A percentile compares a stretch with the other conserved stretches of the same genome.
These are phyloP conservation scores for Euphorbia lathyris DNA, from an alignment of 345 rosid species.

Conservation along the genomic window DNA sequence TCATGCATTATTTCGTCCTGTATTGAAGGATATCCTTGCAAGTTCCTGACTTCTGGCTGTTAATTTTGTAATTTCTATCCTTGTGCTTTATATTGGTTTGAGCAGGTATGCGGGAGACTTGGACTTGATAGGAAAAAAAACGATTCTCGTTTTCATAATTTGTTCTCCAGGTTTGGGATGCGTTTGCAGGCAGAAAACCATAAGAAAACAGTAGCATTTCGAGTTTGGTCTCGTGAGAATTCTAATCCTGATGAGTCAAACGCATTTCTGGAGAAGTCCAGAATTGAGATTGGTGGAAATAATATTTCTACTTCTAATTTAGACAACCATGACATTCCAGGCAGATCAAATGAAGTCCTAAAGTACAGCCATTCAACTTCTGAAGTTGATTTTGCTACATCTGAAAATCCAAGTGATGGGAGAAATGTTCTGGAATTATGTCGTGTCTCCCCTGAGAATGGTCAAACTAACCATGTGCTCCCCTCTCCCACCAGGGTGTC, in stretches of 20 bases:
- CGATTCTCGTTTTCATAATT: constrained; percentile 60
- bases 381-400: constrained; percentile 36
- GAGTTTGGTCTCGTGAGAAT: constrained; percentile 70
- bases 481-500: constrained; percentile 34
- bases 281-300: constrained; percentile 26
- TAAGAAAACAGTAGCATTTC: constrained; percentile 59
- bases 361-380: constrained; percentile 39
- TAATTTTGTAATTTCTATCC: neutral
- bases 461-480: constrained; percentile 26
- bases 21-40: neutral
- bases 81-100: constrained; percentile 19
- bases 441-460: constrained; percentile 30
- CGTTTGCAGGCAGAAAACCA: constrained; percentile 63
- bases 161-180: constrained; percentile 73
- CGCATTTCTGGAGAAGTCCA: constrained; percentile 38
- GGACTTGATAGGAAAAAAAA: constrained; percentile 79
- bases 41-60: neutral
- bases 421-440: constrained; percentile 40
- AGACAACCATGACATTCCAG: constrained; percentile 31
- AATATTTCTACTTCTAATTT: constrained; percentile 26
- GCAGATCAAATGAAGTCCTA: constrained; percentile 30
- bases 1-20: neutral
- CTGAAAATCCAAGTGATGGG: constrained; percentile 28
- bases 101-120: constrained; percentile 76
- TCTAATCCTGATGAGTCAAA: constrained; percentile 41